A percentile compares a stretch with the other conserved stretches of the same genome.
These are phyloP conservation scores for Trichoderma aggressivum DNA, from an alignment of 2,329 filamentous ascomycete species.

Conservation along the genomic window DNA sequence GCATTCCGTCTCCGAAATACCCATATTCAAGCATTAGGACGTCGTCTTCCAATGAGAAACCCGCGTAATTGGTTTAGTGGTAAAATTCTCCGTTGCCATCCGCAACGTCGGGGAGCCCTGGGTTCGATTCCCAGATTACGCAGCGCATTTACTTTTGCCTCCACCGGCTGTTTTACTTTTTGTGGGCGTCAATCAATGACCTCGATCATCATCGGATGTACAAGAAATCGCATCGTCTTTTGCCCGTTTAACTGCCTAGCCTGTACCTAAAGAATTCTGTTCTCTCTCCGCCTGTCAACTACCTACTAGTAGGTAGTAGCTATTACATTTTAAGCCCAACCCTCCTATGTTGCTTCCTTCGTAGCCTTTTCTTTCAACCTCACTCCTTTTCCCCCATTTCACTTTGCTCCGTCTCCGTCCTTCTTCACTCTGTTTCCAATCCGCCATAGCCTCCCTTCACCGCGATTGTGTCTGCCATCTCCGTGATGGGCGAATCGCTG, in stretches of 20 bases:
- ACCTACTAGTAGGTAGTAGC: too few relatives aligned
- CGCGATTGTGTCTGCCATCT: conserved; percentile 38
- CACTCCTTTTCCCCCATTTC: not conserved
- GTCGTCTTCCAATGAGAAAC: not conserved
- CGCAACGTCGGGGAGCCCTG: conserved; percentile 34
- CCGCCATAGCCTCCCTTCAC: conserved; percentile 31
- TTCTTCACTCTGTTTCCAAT: not conserved
- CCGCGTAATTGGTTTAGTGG: conserved; percentile 28
- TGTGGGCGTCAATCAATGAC: not conserved
- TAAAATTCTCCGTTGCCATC: conserved; percentile 34
- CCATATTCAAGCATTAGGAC: fast-evolving
- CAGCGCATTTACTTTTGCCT: not conserved
- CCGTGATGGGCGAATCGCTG: conserved; percentile 39
- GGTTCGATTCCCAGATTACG: conserved; percentile 32
- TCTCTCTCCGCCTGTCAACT: not conserved
- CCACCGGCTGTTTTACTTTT: not conserved
- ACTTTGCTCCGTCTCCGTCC: not conserved
- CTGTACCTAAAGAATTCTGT: not conserved
- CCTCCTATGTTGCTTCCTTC: not conserved
- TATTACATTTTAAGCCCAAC: not conserved
- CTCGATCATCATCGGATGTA: not conserved
- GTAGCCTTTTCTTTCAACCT: not conserved
- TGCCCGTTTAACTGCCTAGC: not conserved
- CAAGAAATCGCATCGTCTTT: not conserved
- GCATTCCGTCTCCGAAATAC: too few relatives aligned